Base-by-base conservation (phyloP, 176 grass and related monocot genomes). In the Aegilops sharonensis region DNA sequence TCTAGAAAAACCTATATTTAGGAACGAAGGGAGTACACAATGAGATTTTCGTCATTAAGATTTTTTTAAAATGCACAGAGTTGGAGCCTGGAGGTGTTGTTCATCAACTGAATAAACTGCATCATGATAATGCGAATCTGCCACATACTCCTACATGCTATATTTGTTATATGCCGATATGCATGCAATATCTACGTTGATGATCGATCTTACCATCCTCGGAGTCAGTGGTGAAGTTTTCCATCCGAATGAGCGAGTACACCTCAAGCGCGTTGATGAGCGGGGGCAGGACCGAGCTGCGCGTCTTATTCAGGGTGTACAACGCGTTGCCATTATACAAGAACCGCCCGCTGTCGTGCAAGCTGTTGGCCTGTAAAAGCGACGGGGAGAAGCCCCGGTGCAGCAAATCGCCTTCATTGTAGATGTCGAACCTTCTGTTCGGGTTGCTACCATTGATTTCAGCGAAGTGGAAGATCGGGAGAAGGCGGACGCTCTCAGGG, bases 221-320 rank as follows among this genome's bases (percentile, higher is more conserved):
- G 9, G 29, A 8, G 4, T 39, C 48, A 3, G 81, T 73, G 25
- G 81, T 36, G 25, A 39, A 10, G 21, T 73, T 35, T 10, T 13
- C 15, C 45, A 39, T 52, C 42, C 5, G 9, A 36, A 74, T 9
- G 17, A 27, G 27, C 0, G 52, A 60, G 29, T 84, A 74, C 21
- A 74, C 12, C 68, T 84, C 81, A 6, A 62, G 1, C 9, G 67
- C 81, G 9, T 74, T 84, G 67, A 84, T 72, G 81, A 74, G 30
- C 11, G 81, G 81, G 7, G 81, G 81, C 6, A 74, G 72, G 37
- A 1, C 0, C 2, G 72, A 75, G 10, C 2, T 0, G 23, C 3
- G 0, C 11, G 3, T 4, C 42, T 48, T 75, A 6, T 43, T 23
- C 42, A 75, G 68, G 14, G n/a, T 27, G 15, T 56, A 73, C 0